These are phyloP conservation scores for Hevea brasiliensis DNA, from an alignment of 345 rosid species.

Conservation along the genomic window DNA sequence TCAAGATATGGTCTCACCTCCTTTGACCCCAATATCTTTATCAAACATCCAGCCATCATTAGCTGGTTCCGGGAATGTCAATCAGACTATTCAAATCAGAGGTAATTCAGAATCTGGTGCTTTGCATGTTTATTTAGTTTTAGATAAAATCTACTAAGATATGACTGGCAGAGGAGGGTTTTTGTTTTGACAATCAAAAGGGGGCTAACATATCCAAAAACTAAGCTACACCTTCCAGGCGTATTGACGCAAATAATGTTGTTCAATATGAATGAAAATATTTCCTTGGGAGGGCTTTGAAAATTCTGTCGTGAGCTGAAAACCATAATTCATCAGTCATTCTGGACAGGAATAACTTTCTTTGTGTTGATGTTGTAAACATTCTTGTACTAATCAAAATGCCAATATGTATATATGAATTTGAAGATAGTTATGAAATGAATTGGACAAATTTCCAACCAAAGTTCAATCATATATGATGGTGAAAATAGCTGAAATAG, in stretches of 20 bases:
- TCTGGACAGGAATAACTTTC: background rate
- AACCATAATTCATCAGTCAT: background rate
- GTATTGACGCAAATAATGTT: background rate
- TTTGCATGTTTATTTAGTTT: slow-evolving; percentile 11
- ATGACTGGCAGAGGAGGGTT: background rate
- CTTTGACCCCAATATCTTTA: slow-evolving; percentile 64
- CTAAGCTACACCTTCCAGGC: background rate
- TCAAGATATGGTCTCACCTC: slow-evolving; percentile 58
- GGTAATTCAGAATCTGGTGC: slow-evolving; percentile 34
- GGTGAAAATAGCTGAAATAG: too few relatives aligned
- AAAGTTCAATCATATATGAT: too few relatives aligned
- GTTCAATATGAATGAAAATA: background rate
- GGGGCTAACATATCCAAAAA: background rate
- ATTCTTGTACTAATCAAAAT: too few relatives aligned
- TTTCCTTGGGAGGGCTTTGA: background rate
- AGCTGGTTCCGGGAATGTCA: slow-evolving; percentile 18
- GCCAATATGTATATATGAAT: too few relatives aligned
- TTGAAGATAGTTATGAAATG: too few relatives aligned
- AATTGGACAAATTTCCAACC: too few relatives aligned
- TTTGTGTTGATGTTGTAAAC: background rate
- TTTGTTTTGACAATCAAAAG: background rate
- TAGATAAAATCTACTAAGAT: background rate
- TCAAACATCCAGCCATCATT: slow-evolving; percentile 24
- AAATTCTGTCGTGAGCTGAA: background rate
- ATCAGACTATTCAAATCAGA: slow-evolving; percentile 34